Evolutionary conservation across 805 yeast genomes (phyloP), one percentile per base, ranked within the genome.

Genomic region (Ogataea philodendri): DNA sequence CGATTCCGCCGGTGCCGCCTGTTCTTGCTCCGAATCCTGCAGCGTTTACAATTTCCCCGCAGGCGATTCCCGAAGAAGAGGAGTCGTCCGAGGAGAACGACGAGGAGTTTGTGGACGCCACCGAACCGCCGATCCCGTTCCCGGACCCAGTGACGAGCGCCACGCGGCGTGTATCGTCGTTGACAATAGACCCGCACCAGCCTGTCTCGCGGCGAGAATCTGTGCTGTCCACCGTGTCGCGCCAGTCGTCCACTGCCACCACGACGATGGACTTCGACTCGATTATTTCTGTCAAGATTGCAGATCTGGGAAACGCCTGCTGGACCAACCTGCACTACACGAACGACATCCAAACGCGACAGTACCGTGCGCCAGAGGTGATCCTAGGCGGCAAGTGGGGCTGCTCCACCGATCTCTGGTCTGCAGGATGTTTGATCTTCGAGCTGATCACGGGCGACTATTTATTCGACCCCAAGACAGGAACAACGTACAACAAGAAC

Each of bases 301-400:
- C 85, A 3, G 86, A 80, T 55, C 65, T 80, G 42, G 86, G 86
- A 21, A 80, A 80, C 53, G 82, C 84, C 3, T 78, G 84, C 56
- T 78, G 80, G 76, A 61, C 65, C 17, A 65, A 72, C 47, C 72
- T 69, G 35, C 86, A 80, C 53, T 80, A 74, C 53, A 77, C 84
- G 4, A 75, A 77, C 49, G 83, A 78, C 51, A 78, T 79, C 41
- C 84, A 79, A 55, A 79, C 86, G 2, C 57, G 86, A 39, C 84
- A 79, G 49, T 79, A 79, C 51, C 58, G 86, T 22, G 65, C 82
- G 1, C 84, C 85, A 0, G 86, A 80, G 48, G 72, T 78, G 3
- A 64, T 80, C 5, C 54, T 80, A 24, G 78, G 78, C 15, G 67
- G 69, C 23, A 60, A 64, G 34, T 78, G 83, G 82, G 84, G 84